Conservation (phyloP, 805 yeast genomes). For the Cyberlindnera galapagoensis region DNA sequence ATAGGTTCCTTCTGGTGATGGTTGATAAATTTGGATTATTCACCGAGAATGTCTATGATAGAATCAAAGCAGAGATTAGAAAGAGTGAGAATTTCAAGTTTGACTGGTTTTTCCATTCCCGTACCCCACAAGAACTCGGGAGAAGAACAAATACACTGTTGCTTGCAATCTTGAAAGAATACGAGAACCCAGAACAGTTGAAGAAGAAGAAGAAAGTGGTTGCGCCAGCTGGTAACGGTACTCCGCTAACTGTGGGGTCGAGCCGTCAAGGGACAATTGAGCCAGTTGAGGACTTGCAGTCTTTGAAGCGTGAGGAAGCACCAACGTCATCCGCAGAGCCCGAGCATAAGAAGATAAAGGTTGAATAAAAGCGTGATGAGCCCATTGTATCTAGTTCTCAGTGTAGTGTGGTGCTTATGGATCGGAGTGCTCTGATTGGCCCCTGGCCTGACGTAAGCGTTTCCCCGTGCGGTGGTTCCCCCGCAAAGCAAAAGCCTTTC, state of each 20-base stretch:
- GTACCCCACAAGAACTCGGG: slow-evolving; percentile 66
- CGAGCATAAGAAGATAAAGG: slow-evolving; percentile 11
- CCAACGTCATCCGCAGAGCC: slow-evolving; percentile 7
- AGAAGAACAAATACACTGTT: slow-evolving; percentile 64
- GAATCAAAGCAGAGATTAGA: slow-evolving; percentile 57
- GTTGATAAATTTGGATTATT: slow-evolving; percentile 62
- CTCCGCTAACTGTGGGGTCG: too few species aligned
- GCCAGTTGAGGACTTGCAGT: slow-evolving; percentile 9
- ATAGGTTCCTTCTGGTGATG: slow-evolving; percentile 54
- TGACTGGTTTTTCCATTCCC: slow-evolving; percentile 67
- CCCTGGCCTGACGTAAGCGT: too few species aligned
- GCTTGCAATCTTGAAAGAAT: slow-evolving; percentile 63
- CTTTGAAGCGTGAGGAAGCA: too few species aligned
- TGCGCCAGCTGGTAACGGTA: slow-evolving; percentile 17
- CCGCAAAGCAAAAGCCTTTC: too few species aligned
- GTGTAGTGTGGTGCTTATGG: too few species aligned
- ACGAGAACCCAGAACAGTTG: slow-evolving; percentile 51
- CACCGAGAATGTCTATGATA: slow-evolving; percentile 53
- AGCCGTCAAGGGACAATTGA: slow-evolving; percentile 31
- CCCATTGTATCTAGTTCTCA: neutral
- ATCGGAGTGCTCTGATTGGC: too few species aligned
- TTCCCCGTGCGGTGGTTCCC: too few species aligned
- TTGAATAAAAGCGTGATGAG: slow-evolving; percentile 1
- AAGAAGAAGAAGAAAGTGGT: slow-evolving; percentile 43
- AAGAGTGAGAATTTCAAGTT: slow-evolving; percentile 56